phyloP scores from a whole-genome alignment of 345 rosid genomes.

The Populus pruinosa region DNA sequence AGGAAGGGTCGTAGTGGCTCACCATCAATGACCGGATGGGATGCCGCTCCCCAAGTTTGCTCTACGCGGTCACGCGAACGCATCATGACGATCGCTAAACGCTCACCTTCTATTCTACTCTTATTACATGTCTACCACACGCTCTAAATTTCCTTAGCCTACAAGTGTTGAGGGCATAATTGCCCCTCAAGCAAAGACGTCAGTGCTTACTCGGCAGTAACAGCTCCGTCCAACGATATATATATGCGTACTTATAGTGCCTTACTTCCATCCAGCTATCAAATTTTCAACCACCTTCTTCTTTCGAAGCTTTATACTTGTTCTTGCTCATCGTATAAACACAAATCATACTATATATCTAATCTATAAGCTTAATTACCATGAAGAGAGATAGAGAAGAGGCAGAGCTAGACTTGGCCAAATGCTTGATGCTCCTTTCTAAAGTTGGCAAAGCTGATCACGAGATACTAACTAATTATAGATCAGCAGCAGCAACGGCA shows the following conservation, averaged over 20 bases:
- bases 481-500: neutral
- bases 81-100: slow-evolving; percentile 5
- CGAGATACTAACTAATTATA: neutral
- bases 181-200: slow-evolving; percentile 16
- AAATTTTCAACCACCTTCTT: neutral
- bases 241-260: neutral
- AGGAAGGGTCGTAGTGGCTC: slow-evolving; percentile 3
- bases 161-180: slow-evolving; percentile 22
- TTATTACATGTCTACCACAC: slow-evolving; percentile 14
- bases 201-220: neutral
- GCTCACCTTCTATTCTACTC: neutral
- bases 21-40: neutral
- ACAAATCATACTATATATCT: neutral
- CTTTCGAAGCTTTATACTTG: neutral
- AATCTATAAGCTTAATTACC: neutral
- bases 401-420: slow-evolving; percentile 42
- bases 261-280: neutral
- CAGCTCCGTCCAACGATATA: neutral
- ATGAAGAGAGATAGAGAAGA: slow-evolving; percentile 52
- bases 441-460: slow-evolving; percentile 37
- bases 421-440: slow-evolving; percentile 64
- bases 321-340: neutral
- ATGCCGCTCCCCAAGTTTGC: neutral
- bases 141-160: neutral
- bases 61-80: slow-evolving; percentile 36